Base-by-base conservation (phyloP, 768 basidiomycete species). In the Leccinum incarnatum region DNA sequence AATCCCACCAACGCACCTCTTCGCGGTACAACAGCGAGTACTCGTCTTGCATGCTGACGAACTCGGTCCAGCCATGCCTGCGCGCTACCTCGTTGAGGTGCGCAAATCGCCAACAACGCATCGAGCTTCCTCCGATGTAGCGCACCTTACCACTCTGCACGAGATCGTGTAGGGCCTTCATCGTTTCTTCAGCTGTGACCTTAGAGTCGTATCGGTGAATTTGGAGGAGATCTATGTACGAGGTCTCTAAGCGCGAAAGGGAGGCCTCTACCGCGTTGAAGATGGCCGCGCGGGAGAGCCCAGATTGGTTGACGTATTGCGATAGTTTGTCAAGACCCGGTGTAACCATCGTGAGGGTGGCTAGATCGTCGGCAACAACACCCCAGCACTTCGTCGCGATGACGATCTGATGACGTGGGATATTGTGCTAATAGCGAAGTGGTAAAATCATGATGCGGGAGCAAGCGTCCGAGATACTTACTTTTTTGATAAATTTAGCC, bases 141-240 rank as follows among this genome's bases (percentile, higher is more conserved):
- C 81, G 70, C 19, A 81, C 81, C 61, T 80, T 79, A 15, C 81
- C 79, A 19, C 67, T 71, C 59, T 79, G 65, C 0, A 82, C 76
- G 19, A 83, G 75, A 60, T 82, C 82, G 56, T 81, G 77, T 4
- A 82, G 67, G 1, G 80, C 81, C 51, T 77, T 76, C 81, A 81
- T 81, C 1, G 75, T 83, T 65, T 82, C 80, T 51, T 76, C 76
- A 0, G 71, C 57, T 5, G 80, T 71, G 1, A 76, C 73, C 0
- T 59, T 58, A 6, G 63, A 36, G 55, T 81, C 81, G 40, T 72
- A 79, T 14, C 74, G 64, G 50, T 82, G 81, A 45, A 80, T 76
- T 58, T 81, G 81, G 37, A 83, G 70, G 6, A 78, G 66, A 49
- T 78, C 77, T 46, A 78, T 55, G 60, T 76, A 76, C 17, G 73